Conservation (phyloP, 1,284 basidiomycete genomes). For the Cystobasidium sp. region DNA sequence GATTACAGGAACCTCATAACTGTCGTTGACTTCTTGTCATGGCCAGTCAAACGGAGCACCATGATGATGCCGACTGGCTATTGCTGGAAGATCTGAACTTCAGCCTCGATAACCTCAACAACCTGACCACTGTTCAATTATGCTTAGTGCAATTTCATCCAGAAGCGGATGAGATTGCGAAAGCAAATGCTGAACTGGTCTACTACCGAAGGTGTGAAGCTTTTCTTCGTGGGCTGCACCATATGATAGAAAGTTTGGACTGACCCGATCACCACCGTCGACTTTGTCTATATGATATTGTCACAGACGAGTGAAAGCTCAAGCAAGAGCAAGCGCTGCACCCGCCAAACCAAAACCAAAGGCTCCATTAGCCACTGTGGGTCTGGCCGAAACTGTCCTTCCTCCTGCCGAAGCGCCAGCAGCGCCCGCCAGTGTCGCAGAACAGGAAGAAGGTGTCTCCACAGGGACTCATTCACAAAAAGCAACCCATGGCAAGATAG, state of each 20-base stretch:
- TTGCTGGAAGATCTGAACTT: conserved; percentile 21
- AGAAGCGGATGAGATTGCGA: conserved; percentile 29
- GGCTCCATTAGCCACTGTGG: not conserved
- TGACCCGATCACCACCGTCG: not conserved
- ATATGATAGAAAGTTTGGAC: not conserved
- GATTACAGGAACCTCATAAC: not conserved
- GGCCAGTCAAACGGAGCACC: not conserved
- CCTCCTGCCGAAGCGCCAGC: not conserved
- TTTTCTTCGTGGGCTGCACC: not conserved
- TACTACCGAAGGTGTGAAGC: conserved; percentile 38
- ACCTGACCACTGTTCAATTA: conserved; percentile 21
- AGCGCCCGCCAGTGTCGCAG: not conserved
- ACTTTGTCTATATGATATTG: no score
- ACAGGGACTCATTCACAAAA: not conserved
- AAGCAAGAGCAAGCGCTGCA: conserved; percentile 10
- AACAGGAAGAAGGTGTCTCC: not conserved
- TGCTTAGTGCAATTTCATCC: conserved; percentile 39
- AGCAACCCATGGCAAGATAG: not conserved
- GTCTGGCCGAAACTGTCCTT: not conserved
- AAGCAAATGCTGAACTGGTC: conserved; percentile 23
- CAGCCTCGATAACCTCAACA: conserved; percentile 18
- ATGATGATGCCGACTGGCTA: conserved; percentile 10
- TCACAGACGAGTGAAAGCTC: conserved; percentile 17
- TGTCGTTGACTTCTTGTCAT: not conserved
- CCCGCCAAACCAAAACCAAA: not conserved